Conservation (phyloP, 495 filamentous ascomycete species). For the Podospora didyma region DNA sequence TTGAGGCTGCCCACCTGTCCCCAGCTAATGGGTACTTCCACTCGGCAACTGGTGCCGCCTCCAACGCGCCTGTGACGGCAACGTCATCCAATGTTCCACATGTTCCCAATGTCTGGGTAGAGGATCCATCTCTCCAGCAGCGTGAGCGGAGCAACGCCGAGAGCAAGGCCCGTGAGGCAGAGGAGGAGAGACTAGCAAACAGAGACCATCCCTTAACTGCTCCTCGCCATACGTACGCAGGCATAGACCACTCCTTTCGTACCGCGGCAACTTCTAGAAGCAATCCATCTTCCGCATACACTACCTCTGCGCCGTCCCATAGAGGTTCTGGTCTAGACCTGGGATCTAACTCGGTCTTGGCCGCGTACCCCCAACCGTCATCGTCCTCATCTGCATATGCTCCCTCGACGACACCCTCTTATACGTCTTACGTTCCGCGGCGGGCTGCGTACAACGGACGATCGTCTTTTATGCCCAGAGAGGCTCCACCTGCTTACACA, state of each 20-base stretch:
- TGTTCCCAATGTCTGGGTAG: conserved; percentile 39
- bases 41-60: neutral
- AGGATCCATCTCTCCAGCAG: conserved; percentile 36
- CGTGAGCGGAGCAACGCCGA: conserved; percentile 27
- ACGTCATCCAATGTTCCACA: conserved; percentile 32
- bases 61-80: neutral
- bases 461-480: conserved; percentile 29
- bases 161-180: conserved; percentile 39
- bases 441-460: conserved; percentile 11
- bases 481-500: conserved; percentile 45
- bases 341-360: conserved; percentile 6
- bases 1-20: conserved; percentile 26
- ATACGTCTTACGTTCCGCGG: conserved; percentile 18
- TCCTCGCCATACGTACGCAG: neutral
- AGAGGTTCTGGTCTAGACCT: neutral
- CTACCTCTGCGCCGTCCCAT: neutral
- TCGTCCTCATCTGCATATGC: conserved; percentile 15
- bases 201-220: neutral
- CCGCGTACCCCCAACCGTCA: conserved; percentile 21
- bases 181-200: conserved; percentile 24
- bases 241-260: conserved; percentile 3
- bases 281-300: neutral
- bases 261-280: conserved; percentile 3
- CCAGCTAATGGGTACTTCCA: conserved; percentile 43
- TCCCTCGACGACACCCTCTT: conserved; percentile 18